A percentile compares a stretch with the other conserved stretches of the same genome.
phyloP scores from a whole-genome alignment of 2,329 filamentous ascomycete genomes.

The Cercospora janseana region DNA sequence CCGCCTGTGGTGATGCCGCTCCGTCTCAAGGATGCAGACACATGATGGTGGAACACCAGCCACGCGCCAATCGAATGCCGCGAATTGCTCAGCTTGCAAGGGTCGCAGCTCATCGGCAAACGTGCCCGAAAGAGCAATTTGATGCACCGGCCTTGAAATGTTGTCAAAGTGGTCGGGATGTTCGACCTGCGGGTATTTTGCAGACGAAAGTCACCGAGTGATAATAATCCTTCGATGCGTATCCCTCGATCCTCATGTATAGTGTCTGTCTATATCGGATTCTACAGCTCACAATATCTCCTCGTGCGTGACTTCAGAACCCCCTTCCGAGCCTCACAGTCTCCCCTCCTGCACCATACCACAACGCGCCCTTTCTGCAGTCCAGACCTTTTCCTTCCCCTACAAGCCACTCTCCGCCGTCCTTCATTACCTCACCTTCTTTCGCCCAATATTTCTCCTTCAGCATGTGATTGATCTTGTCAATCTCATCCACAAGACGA shows the following conservation, averaged over 20 bases:
- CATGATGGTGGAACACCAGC: conserved; percentile 10
- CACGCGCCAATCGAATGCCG: conserved; percentile 4
- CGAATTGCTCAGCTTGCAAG: conserved; percentile 14
- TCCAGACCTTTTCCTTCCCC: conserved; percentile 81
- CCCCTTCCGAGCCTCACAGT: conserved; percentile 58
- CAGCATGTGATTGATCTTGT: conserved; percentile 74
- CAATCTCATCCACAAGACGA: conserved; percentile 67
- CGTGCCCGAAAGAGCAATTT: neutral
- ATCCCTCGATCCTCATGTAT: no score
- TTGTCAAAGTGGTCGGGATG: neutral
- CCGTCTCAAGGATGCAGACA: conserved; percentile 4
- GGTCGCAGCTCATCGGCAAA: conserved; percentile 8
- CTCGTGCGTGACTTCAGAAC: conserved; percentile 37
- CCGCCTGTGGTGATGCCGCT: conserved; percentile 12
- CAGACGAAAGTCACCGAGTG: no score
- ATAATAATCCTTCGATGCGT: no score
- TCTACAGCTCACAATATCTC: neutral
- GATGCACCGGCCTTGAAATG: neutral
- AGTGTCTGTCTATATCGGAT: neutral
- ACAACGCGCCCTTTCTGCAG: conserved; percentile 70
- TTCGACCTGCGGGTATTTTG: no score
- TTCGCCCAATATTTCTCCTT: conserved; percentile 67
- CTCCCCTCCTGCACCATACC: conserved; percentile 78
- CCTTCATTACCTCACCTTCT: conserved; percentile 43
- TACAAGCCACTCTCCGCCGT: conserved; percentile 75